Conservation (phyloP, 129 eudicot species). For the Dittrichia graveolens region DNA sequence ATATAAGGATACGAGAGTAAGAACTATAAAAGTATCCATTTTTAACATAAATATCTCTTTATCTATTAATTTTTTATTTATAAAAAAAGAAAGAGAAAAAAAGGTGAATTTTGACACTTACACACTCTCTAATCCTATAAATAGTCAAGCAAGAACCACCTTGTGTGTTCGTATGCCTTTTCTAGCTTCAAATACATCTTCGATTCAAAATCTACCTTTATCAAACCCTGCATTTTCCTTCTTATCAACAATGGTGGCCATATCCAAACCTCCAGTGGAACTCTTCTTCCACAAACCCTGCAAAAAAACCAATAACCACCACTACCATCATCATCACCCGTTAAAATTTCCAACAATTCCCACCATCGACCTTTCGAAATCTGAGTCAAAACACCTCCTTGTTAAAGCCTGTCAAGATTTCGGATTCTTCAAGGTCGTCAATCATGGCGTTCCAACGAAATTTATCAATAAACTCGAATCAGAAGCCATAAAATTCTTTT, state of each 20-base stretch:
- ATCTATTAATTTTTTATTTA: no score
- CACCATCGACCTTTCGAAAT: constrained; percentile 65
- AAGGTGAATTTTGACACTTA: constrained; percentile 2
- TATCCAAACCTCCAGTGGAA: constrained; percentile 53
- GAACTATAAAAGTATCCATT: no score
- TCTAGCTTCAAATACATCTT: constrained; percentile 11
- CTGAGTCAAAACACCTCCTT: constrained; percentile 56
- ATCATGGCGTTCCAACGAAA: constrained; percentile 62
- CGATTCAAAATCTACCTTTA: background rate
- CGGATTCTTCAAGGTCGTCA: constrained; percentile 76
- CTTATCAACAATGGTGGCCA: constrained; percentile 51
- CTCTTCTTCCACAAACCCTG: constrained; percentile 37
- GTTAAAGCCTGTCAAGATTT: constrained; percentile 74
- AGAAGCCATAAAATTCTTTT: constrained; percentile 65
- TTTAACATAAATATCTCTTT: no score
- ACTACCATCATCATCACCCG: constrained; percentile 10
- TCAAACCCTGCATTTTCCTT: background rate
- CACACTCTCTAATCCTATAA: constrained; percentile 20
- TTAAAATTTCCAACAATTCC: constrained; percentile 48
- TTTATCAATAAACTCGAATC: constrained; percentile 54
- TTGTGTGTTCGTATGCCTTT: constrained; percentile 26
- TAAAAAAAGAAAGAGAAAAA: background rate
- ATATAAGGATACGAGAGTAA: no score
- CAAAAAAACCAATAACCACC: constrained; percentile 29
- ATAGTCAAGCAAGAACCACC: constrained; percentile 31